phyloP scores from a whole-genome alignment of 2,329 filamentous ascomycete species.

The Aspergillus quadricinctus region DNA sequence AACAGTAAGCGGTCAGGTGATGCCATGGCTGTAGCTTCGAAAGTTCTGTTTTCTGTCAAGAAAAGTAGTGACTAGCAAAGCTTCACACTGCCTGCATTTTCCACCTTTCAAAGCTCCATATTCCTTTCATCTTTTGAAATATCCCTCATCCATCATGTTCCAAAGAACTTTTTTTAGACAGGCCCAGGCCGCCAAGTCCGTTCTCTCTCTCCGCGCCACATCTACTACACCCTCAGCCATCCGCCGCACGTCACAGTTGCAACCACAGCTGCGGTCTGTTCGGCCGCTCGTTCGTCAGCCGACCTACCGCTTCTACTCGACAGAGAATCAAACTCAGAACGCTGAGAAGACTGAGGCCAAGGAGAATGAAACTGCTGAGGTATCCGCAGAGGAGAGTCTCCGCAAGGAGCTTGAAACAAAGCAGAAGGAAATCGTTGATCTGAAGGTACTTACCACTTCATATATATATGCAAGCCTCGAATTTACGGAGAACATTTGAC shows the following conservation, averaged over 20 bases:
- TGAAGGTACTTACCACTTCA: slow-evolving; percentile 63
- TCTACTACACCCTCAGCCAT: slow-evolving; percentile 30
- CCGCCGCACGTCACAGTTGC: slow-evolving; percentile 32
- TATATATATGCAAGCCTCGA: slow-evolving; percentile 3
- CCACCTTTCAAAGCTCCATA: slow-evolving; percentile 1
- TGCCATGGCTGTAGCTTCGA: slow-evolving; percentile 6
- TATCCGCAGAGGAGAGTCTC: slow-evolving; percentile 44
- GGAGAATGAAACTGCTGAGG: slow-evolving; percentile 42
- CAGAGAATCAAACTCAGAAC: slow-evolving; percentile 35
- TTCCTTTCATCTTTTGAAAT: neutral
- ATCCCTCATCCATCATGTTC: slow-evolving; percentile 33
- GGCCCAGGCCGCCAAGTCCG: slow-evolving; percentile 35
- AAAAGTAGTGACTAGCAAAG: neutral
- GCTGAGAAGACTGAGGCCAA: slow-evolving; percentile 31
- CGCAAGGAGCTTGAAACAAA: slow-evolving; percentile 68
- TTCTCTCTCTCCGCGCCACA: slow-evolving; percentile 29
- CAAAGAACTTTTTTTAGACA: slow-evolving; percentile 41
- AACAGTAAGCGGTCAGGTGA: slow-evolving; percentile 13
- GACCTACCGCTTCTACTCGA: slow-evolving; percentile 40
- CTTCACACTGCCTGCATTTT: neutral
- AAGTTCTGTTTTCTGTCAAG: slow-evolving; percentile 13
- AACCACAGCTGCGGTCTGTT: slow-evolving; percentile 25
- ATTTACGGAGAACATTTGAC: no score
- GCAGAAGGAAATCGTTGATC: slow-evolving; percentile 68
- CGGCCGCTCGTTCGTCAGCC: slow-evolving; percentile 31